These are phyloP conservation scores for Emmonsia crescens DNA, from an alignment of 2,329 filamentous ascomycete genomes.

Conservation along the genomic window DNA sequence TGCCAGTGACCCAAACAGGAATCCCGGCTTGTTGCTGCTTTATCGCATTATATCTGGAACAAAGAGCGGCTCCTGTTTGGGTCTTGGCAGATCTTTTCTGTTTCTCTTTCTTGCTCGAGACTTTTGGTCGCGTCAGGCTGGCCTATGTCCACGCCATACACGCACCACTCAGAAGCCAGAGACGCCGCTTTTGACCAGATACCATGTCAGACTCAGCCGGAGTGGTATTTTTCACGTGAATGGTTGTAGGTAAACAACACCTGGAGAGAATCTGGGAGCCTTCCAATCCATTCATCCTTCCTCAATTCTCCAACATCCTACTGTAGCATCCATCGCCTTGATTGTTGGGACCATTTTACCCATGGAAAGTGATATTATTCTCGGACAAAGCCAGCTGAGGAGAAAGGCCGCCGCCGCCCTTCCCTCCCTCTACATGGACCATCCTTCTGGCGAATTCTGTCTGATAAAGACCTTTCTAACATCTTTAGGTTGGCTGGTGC, in stretches of 20 bases:
- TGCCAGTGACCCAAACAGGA: background rate
- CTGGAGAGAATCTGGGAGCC: too few species aligned
- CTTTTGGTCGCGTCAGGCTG: background rate
- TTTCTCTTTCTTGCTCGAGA: background rate
- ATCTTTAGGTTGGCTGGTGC: background rate
- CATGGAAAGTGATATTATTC: background rate
- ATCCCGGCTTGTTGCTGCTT: background rate
- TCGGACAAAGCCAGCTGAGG: background rate
- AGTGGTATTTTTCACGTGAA: background rate
- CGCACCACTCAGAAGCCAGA: slow-evolving; percentile 3
- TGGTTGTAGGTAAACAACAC: background rate
- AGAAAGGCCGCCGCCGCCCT: too few species aligned
- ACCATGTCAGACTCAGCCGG: background rate
- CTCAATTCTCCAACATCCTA: background rate
- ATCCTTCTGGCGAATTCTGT: background rate
- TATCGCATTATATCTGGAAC: background rate
- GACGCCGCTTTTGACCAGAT: background rate
- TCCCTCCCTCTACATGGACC: background rate
- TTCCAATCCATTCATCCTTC: too few species aligned
- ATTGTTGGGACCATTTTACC: background rate
- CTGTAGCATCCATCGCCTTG: too few species aligned
- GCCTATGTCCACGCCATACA: background rate
- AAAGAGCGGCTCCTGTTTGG: background rate
- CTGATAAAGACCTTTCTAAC: background rate
- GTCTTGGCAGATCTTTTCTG: background rate